Percentiles rank a stretch among this genome's conserved stretches.
Conservation (phyloP, 1,284 basidiomycete genomes). For the Cerrena zonata region DNA sequence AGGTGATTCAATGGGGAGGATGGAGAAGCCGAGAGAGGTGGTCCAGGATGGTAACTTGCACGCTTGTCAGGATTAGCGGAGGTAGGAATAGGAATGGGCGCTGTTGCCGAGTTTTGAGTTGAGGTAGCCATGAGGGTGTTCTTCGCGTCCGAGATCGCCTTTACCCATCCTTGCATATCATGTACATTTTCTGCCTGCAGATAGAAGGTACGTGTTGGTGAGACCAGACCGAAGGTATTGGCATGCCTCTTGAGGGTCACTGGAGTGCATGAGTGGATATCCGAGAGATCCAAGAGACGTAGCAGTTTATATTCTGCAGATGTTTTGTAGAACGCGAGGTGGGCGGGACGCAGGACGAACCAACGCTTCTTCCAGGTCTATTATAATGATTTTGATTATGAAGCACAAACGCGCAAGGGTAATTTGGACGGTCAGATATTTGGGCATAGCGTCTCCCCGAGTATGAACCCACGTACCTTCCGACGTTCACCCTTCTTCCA, state of each 20-base stretch:
- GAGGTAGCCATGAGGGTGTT: slow-evolving; percentile 57
- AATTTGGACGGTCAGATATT: slow-evolving; percentile 2
- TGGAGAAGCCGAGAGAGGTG: slow-evolving; percentile 25
- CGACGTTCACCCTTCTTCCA: slow-evolving; percentile 71
- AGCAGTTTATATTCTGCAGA: slow-evolving; percentile 89
- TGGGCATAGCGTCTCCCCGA: not conserved
- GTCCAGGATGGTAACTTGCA: slow-evolving; percentile 12
- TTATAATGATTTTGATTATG: slow-evolving; percentile 1
- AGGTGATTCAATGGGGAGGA: slow-evolving; percentile 27
- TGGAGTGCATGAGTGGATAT: slow-evolving; percentile 86
- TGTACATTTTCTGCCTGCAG: slow-evolving; percentile 69
- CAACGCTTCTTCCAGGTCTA: slow-evolving; percentile 98
- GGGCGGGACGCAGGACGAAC: slow-evolving; percentile 90
- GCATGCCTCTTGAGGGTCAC: slow-evolving; percentile 87
- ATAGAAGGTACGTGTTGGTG: slow-evolving; percentile 88
- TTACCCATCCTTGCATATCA: slow-evolving; percentile 83
- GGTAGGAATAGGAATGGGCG: slow-evolving; percentile 43
- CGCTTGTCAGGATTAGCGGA: slow-evolving; percentile 15
- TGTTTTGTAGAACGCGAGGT: slow-evolving; percentile 96
- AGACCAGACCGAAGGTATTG: slow-evolving; percentile 90
- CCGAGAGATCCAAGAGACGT: slow-evolving; percentile 80
- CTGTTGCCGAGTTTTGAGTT: slow-evolving; percentile 48
- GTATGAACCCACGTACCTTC: slow-evolving; percentile 58
- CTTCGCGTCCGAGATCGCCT: slow-evolving; percentile 73
- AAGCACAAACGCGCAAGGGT: slow-evolving; percentile 8